These are phyloP conservation scores for Didymella lethalis DNA, from an alignment of 2,329 filamentous ascomycete genomes.

Conservation along the genomic window DNA sequence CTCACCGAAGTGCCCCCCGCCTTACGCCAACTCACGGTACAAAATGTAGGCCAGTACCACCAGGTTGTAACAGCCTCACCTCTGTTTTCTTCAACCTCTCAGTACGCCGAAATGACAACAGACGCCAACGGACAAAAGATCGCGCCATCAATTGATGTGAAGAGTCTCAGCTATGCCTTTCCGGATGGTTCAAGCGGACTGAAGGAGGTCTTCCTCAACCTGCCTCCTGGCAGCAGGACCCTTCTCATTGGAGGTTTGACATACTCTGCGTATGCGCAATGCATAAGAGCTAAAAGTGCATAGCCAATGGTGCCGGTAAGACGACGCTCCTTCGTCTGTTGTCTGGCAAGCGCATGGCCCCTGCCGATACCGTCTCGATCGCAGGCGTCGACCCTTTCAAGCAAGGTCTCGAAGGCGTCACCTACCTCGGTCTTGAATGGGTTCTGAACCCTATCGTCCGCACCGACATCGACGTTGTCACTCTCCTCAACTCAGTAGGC, in stretches of 20 bases:
- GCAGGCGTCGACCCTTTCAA: constrained; percentile 91
- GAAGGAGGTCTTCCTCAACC: constrained; percentile 72
- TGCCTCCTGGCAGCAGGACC: constrained; percentile 85
- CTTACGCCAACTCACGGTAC: constrained; percentile 13
- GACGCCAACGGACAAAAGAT: constrained; percentile 29
- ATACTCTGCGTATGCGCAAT: neutral
- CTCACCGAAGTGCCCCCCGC: constrained; percentile 13
- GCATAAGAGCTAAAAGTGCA: neutral
- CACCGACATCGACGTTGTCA: constrained; percentile 89
- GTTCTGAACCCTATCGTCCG: constrained; percentile 96
- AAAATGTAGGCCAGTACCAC: constrained; percentile 13
- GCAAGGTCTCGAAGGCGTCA: constrained; percentile 87
- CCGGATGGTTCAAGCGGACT: constrained; percentile 85
- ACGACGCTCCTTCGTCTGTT: constrained; percentile 94
- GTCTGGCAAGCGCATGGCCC: constrained; percentile 92
- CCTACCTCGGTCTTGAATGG: constrained; percentile 97
- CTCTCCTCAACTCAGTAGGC: constrained; percentile 84
- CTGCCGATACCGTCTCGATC: constrained; percentile 75
- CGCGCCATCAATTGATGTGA: constrained; percentile 73
- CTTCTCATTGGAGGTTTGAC: constrained; percentile 80
- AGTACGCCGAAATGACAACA: constrained; percentile 30
- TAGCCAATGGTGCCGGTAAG: constrained; percentile 94
- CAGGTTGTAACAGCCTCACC: neutral
- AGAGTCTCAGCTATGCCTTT: constrained; percentile 85
- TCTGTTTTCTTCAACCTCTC: too few species aligned